Evolutionary conservation across 495 filamentous ascomycete species (phyloP).

Genomic region (Talaromyces stipitatus): DNA sequence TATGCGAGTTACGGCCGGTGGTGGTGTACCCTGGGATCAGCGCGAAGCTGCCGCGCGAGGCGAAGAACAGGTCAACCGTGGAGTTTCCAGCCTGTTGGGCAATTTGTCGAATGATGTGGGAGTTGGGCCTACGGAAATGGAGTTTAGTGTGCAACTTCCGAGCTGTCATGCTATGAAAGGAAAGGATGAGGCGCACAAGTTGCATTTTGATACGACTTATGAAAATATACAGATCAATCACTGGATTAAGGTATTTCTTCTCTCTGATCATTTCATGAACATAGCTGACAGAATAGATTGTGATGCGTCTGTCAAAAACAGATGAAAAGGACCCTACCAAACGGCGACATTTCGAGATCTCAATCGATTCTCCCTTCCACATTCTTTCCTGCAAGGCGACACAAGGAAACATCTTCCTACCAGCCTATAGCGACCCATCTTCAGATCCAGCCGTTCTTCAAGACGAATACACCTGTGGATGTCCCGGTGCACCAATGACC

Average conservation of each 20-base stretch:
- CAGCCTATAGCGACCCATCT: conserved; percentile 67
- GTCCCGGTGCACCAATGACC: conserved; percentile 53
- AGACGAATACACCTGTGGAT: conserved; percentile 63
- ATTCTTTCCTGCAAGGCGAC: conserved; percentile 92
- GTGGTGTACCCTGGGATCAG: conserved; percentile 63
- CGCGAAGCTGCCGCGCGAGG: conserved; percentile 52
- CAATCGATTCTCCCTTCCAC: conserved; percentile 95
- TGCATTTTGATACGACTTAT: conserved; percentile 94
- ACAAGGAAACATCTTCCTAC: conserved; percentile 81
- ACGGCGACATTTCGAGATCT: conserved; percentile 94
- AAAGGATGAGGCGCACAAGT: conserved; percentile 60
- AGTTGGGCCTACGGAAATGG: conserved; percentile 90
- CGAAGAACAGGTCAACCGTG: conserved; percentile 46
- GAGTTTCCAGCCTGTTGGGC: conserved; percentile 67
- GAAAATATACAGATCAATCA: conserved; percentile 94
- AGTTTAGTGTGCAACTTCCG: conserved; percentile 91
- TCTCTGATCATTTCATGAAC: background rate
- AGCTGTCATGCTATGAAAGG: conserved; percentile 82
- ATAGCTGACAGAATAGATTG: conserved; percentile 52
- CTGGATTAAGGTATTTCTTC: conserved; percentile 84
- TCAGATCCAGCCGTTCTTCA: conserved; percentile 35
- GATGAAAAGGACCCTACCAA: conserved; percentile 76
- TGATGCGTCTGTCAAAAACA: conserved; percentile 86
- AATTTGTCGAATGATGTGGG: conserved; percentile 59
- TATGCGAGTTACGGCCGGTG: conserved; percentile 71